Percentiles rank a stretch among this genome's conserved stretches.
Conservation (phyloP, 1,284 basidiomycete species). For the Melampsora larici-populina region DNA sequence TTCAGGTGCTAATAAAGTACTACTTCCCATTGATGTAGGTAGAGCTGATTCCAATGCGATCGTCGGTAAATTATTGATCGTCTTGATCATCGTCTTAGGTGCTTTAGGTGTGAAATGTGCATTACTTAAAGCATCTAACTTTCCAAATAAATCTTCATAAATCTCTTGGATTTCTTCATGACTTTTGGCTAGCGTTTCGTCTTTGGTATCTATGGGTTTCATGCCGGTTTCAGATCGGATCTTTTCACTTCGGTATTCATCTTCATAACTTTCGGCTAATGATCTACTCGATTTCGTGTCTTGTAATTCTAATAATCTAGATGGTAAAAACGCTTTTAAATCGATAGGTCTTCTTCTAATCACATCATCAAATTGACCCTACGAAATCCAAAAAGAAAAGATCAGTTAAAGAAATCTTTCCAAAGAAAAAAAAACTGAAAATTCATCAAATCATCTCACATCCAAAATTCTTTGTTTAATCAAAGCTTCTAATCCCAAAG, state of each 20-base stretch:
- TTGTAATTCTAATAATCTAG: conserved; percentile 80
- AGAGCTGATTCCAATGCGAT: conserved; percentile 86
- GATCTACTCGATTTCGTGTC: conserved; percentile 83
- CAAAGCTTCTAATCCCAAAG: conserved; percentile 76
- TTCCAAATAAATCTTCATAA: conserved; percentile 82
- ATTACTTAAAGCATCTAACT: conserved; percentile 89
- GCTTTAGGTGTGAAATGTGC: conserved; percentile 93
- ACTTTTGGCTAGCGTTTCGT: conserved; percentile 82
- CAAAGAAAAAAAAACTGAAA: not conserved
- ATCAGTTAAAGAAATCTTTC: not conserved
- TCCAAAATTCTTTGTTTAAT: conserved; percentile 89
- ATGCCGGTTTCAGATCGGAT: conserved; percentile 54
- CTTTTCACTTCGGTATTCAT: conserved; percentile 74
- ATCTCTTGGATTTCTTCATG: conserved; percentile 77
- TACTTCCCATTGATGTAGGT: conserved; percentile 71
- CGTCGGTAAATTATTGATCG: conserved; percentile 76
- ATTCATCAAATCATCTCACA: conserved; percentile 56
- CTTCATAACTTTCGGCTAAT: conserved; percentile 93
- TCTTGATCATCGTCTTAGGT: conserved; percentile 86
- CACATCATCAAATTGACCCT: conserved; percentile 82
- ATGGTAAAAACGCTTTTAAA: conserved; percentile 84
- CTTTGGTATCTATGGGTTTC: conserved; percentile 66
- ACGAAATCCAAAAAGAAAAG: conserved; percentile 10
- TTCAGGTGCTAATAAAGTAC: conserved; percentile 86
- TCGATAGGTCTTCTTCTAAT: conserved; percentile 72